These are phyloP conservation scores for Rhodotorula sp. DNA, from an alignment of 1,284 basidiomycete species.

Conservation along the genomic window DNA sequence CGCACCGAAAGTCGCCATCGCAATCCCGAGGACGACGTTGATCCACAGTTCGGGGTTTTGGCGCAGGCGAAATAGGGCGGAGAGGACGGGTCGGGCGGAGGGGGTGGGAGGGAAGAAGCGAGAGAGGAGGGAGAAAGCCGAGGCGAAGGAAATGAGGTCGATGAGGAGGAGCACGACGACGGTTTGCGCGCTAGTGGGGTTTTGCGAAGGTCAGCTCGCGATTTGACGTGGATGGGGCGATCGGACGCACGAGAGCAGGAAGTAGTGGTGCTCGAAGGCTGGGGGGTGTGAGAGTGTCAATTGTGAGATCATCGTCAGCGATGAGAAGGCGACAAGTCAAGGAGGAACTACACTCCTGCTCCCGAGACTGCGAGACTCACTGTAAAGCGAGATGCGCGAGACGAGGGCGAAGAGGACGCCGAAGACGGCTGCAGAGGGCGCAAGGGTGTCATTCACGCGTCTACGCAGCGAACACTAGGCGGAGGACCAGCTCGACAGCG, in stretches of 20 bases:
- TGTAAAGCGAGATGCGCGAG: conserved; percentile 29
- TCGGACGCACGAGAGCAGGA: conserved; percentile 32
- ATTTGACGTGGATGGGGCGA: no score
- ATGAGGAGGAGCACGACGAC: conserved; percentile 27
- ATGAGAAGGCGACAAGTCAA: no score
- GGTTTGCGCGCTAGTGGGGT: conserved; percentile 10
- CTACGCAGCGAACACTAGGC: background rate
- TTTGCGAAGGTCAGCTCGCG: background rate
- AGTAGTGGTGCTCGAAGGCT: conserved; percentile 37
- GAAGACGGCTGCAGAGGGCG: conserved; percentile 15
- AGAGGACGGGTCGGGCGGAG: conserved; percentile 12
- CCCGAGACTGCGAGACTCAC: background rate
- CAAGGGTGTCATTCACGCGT: background rate
- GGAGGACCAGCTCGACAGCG: background rate
- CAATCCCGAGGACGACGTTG: conserved; percentile 29
- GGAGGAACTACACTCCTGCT: background rate
- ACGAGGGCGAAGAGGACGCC: conserved; percentile 30
- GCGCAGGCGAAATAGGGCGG: conserved; percentile 17
- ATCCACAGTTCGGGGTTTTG: conserved; percentile 17
- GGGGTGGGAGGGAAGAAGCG: conserved; percentile 27
- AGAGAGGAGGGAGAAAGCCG: conserved; percentile 25
- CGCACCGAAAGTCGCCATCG: conserved; percentile 8
- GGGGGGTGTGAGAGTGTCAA: background rate
- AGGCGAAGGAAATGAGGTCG: conserved; percentile 26
- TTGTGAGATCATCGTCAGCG: no score